Conservation (phyloP, 768 basidiomycete genomes). For the Termitomyces sp. region DNA sequence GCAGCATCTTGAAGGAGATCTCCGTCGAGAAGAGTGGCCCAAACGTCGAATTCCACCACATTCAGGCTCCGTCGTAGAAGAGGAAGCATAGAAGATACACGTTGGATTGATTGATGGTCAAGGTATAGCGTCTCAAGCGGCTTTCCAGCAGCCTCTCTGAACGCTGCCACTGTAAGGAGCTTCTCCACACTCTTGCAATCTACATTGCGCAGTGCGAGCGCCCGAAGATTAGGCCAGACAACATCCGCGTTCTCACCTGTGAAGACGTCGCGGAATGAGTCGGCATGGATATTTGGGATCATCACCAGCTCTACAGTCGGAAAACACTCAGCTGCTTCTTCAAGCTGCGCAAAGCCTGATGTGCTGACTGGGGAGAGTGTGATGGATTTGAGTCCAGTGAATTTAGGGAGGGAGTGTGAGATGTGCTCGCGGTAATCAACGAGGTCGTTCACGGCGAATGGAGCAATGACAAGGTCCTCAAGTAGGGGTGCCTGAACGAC, state of each 20-base stretch:
- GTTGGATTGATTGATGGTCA: slow-evolving; percentile 8
- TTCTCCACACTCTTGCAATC: slow-evolving; percentile 6
- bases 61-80: neutral
- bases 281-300: slow-evolving; percentile 11
- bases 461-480: slow-evolving; percentile 9
- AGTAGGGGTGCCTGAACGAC: slow-evolving; percentile 6
- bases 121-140: slow-evolving; percentile 11
- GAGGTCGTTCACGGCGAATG: slow-evolving; percentile 10
- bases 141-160: slow-evolving; percentile 2
- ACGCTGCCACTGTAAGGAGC: slow-evolving; percentile 6
- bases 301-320: slow-evolving; percentile 10
- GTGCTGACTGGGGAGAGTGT: slow-evolving; percentile 11
- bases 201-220: slow-evolving; percentile 12
- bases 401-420: slow-evolving; percentile 5
- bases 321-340: slow-evolving; percentile 10
- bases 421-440: slow-evolving; percentile 7
- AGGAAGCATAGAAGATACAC: slow-evolving; percentile 1
- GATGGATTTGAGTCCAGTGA: slow-evolving; percentile 7
- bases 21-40: slow-evolving; percentile 6
- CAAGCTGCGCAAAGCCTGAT: slow-evolving; percentile 6
- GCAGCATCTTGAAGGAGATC: slow-evolving; percentile 8
- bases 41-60: slow-evolving; percentile 11
- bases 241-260: neutral
- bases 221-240: slow-evolving; percentile 8
- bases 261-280: slow-evolving; percentile 10